Conservation (phyloP, 2,329 filamentous ascomycete genomes). For the Trichoderma citrinoviride region DNA sequence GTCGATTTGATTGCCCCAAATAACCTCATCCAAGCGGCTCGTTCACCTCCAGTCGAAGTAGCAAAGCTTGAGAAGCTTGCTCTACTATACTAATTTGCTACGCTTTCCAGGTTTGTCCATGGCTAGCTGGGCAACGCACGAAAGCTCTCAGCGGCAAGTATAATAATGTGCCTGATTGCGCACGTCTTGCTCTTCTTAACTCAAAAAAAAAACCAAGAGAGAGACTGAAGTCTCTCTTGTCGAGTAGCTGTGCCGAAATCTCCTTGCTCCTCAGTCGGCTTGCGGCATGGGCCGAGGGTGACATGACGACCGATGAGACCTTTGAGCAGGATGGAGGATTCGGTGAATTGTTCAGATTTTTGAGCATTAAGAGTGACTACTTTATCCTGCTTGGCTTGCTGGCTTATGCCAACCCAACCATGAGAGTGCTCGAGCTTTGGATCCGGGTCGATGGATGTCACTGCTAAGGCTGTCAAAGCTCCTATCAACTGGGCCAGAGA, state of each 20-base stretch:
- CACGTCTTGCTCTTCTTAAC: not conserved
- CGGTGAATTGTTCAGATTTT: not conserved
- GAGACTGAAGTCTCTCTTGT: not conserved
- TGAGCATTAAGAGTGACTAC: not conserved
- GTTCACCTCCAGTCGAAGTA: not conserved
- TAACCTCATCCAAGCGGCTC: not conserved
- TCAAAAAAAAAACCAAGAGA: not conserved
- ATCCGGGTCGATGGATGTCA: conserved; percentile 39
- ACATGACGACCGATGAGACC: not conserved
- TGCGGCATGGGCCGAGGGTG: not conserved
- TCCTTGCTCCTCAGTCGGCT: not conserved
- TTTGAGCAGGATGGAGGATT: not conserved
- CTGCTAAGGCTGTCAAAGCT: conserved; percentile 27
- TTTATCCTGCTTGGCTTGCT: conserved; percentile 1
- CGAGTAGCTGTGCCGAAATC: not conserved
- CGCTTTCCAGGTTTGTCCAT: conserved; percentile 4
- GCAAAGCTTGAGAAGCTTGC: not conserved
- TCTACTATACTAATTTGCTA: not conserved
- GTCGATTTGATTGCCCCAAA: conserved; percentile 2
- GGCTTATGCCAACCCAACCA: conserved; percentile 18
- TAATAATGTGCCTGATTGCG: not conserved
- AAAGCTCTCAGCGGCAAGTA: not conserved
- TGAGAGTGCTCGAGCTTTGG: conserved; percentile 32
- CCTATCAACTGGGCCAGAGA: not conserved
- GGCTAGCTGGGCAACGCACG: conserved; percentile 9